Base-by-base conservation (phyloP, 768 basidiomycete species). In the Leccinum subtestaceum region DNA sequence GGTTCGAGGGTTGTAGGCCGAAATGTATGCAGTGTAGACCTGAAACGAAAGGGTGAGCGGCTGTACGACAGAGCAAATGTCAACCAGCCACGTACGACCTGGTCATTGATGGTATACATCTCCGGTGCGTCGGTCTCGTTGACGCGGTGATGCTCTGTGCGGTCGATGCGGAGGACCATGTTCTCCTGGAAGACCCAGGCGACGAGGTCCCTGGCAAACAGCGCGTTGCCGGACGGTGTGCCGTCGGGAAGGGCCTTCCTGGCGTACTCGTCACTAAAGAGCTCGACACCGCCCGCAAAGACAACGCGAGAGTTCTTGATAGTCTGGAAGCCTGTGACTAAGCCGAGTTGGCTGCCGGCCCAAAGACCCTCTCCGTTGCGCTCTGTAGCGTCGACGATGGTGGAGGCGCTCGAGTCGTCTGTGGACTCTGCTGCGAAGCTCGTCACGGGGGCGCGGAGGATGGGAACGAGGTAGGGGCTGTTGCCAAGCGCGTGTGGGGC, bases 171-270 rank as follows among this genome's bases (percentile, higher is more conserved):
- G 52, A 96, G 78, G 2, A 91, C 90, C 12, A 85, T 79, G 2
- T 82, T 81, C 72, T 97, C 91, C 65, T 93, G 90, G 86, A 98
- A 96, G 0, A 88, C 84, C 96, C 96, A 99, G 5, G 84, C 81
- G 4, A 87, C 82, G 46, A 98, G 72, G 62, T 96, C 93, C 52
- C 79, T 76, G 3, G 79, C 82, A 60, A 97, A 88, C 57, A 84
- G 84, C 7, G 77, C 75, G 70, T 99, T 99, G 17, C 90, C 92
- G 2, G 88, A 84, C 54, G 81, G 76, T 19, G 78, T 75, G 9
- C 85, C 86, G 47, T 86, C 79, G 21, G 79, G 73, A 23, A 91
- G 75, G 38, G 82, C 78, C 67, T 87, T 91, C 49, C 79, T 78
- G 5, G 84, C 85, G 58, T 83, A 88, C 58, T 84, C 83, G 67